Evolutionary conservation across 2,329 filamentous ascomycete species (phyloP), one percentile per base, ranked within the genome.

Genomic region (Cladophialophora bantiana): DNA sequence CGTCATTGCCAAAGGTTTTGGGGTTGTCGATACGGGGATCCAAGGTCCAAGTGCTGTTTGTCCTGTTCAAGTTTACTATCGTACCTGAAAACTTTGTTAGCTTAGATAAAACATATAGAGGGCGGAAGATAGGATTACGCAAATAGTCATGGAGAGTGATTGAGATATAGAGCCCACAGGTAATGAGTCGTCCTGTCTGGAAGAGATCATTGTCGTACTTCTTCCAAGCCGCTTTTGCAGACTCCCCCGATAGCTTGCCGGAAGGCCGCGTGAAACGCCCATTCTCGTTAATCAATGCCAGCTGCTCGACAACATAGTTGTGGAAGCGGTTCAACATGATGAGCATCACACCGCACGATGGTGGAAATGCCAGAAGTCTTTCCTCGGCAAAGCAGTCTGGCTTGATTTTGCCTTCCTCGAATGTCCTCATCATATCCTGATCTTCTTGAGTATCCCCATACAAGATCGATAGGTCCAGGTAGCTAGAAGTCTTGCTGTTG

Each of bases 261-360:
- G 81, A 74, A 0, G 92, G 92, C 67, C 88, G 89, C 0, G 84
- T 86, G 78, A 97, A 97, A 26, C 91, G 86, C 15, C 88, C 89
- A 53, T 88, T 87, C 73, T 97, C 94, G 73, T 97, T 97, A 78
- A 97, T 94, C n/a, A 85, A 81, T 0, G 91, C 91, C 18, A 97
- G 82, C 68, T 94, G 90, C 62, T 88, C 86, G 1, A 91, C 93
- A 0, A 93, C 87, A 70, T 95, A 85, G 78, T 98, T 97, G 79
- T 97, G 94, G 79, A 96, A 96, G 68, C 79, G 75, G 72, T 79
- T 81, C 61, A 93, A 89, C 90, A 93, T 92, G 77, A 94, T 84
- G 34, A 94, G 79, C 2, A 94, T 74, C 4, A 91, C 88, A 64
- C 87, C 85, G 4, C 91, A 89, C 12, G 90, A 90, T 0, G 91